Evolutionary conservation across 352 stramenopile genomes (phyloP).

Genomic region (Elongisporangium undulatum): DNA sequence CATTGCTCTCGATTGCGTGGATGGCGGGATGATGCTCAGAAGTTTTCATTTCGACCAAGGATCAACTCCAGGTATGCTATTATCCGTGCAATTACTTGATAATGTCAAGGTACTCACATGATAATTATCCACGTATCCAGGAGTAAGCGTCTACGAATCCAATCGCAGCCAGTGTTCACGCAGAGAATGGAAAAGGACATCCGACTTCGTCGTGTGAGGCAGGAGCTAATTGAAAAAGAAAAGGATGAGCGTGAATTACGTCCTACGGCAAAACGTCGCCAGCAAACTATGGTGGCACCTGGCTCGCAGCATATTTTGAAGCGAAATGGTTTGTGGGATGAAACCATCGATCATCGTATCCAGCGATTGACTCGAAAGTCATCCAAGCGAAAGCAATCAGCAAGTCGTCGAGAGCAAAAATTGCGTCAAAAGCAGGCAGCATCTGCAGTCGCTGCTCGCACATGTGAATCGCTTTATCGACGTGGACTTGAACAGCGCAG

Average conservation of each 20-base stretch:
- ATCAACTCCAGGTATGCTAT: constrained; percentile 34
- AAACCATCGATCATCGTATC: constrained; percentile 28
- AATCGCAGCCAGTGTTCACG: constrained; percentile 13
- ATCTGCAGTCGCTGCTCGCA: constrained; percentile 14
- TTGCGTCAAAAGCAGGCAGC: constrained; percentile 12
- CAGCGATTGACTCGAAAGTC: constrained; percentile 13
- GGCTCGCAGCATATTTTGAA: constrained; percentile 48
- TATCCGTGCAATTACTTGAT: constrained; percentile 1
- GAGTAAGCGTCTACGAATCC: constrained; percentile 4
- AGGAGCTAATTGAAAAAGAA: constrained; percentile 12
- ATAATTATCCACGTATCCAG: not conserved
- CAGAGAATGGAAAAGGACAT: constrained; percentile 48
- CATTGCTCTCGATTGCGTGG: constrained; percentile 10
- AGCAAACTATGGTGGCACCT: constrained; percentile 28
- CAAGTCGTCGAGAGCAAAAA: constrained; percentile 11
- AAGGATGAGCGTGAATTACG: constrained; percentile 17
- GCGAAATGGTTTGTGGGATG: constrained; percentile 45
- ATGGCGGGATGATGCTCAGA: constrained; percentile 17
- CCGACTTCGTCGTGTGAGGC: constrained; percentile 16
- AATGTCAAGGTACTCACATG: not conserved
- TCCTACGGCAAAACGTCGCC: constrained; percentile 6
- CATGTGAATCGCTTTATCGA: constrained; percentile 52
- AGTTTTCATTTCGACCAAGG: constrained; percentile 47
- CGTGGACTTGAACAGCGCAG: constrained; percentile 32
- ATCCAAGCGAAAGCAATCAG: constrained; percentile 2